A percentile compares a stretch with the other conserved stretches of the same genome.
phyloP scores from a whole-genome alignment of 2,329 filamentous ascomycete species.

The Eutypella sp. region DNA sequence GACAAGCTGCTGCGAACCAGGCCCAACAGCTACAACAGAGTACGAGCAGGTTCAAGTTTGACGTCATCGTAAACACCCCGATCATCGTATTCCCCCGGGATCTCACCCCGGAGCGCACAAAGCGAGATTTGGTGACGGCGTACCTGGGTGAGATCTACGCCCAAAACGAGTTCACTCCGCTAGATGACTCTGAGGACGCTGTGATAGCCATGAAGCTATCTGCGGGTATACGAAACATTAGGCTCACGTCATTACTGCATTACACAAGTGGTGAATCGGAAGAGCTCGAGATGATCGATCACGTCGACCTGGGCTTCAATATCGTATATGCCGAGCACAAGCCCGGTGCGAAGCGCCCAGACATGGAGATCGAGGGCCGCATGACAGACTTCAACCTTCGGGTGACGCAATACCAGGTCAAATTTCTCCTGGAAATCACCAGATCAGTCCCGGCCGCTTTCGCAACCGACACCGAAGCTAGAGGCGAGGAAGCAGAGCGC shows the following conservation, averaged over 20 bases:
- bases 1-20: conserved; percentile 89
- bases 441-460: conserved; percentile 86
- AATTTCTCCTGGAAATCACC: conserved; percentile 82
- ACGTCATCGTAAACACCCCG: conserved; percentile 87
- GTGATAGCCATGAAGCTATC: conserved; percentile 84
- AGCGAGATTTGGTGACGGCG: conserved; percentile 80
- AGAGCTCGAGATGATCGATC: conserved; percentile 93
- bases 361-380: conserved; percentile 83
- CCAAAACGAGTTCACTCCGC: conserved; percentile 82
- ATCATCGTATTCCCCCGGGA: conserved; percentile 91
- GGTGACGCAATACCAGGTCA: conserved; percentile 86
- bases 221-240: conserved; percentile 86
- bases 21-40: conserved; percentile 90
- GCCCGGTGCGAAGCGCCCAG: conserved; percentile 70
- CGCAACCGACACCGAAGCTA: conserved; percentile 64
- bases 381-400: conserved; percentile 92
- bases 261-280: conserved; percentile 69
- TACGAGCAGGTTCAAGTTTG: conserved; percentile 86
- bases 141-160: conserved; percentile 97
- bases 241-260: conserved; percentile 83
- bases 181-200: conserved; percentile 70
- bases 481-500: conserved; percentile 67
- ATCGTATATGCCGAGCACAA: conserved; percentile 89
- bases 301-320: conserved; percentile 89
- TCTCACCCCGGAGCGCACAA: conserved; percentile 62